Evolutionary conservation across 1,284 basidiomycete species (phyloP), one percentile per base, ranked within the genome.

Genomic region (Ustanciosporium gigantosporum): DNA sequence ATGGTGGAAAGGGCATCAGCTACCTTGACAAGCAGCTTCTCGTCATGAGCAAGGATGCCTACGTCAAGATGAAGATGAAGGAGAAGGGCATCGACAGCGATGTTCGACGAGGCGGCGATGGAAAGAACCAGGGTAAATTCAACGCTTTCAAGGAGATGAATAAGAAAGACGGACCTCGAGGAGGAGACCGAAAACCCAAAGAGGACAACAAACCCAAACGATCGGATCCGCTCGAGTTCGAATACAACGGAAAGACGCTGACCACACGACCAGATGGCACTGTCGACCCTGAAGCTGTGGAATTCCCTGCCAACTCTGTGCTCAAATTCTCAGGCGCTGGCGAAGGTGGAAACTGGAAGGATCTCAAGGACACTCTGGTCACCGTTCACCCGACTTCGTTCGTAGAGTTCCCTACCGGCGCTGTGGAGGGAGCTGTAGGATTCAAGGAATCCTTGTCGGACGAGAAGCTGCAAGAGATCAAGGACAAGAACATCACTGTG

Each of bases 61-160:
- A 97, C 79, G 91, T 91, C 73, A 86, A 90, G 66, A 94, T 93
- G 91, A 98, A 97, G 81, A 90, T 93, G 80, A 88, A 90, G 80
- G 93, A 96, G 81, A 95, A 96, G 80, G 91, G 91, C 31, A 80
- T 83, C 47, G 79, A 80, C 57, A 50, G 87, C 82, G 43, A 62
- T 41, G 36, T 58, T 42, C 83, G 83, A 53, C 83, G 86, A 27
- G 78, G 80, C 25, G 82, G 84, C 39, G 81, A 82, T 24, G 39
- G 36, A 8, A 32, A 36, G 19, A 29, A 52, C 5, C 55, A 56
- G 25, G 64, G 65, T 38, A 72, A 70, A 22, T 94, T 93, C 82
- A 91, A 95, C 78, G 93, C 92, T 2, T 97, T 96, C 84, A 84
- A 83, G 58, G 88, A 91, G 74, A 87, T 88, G 84, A 38, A 78